Base-by-base conservation (phyloP, 2,329 filamentous ascomycete species). In the Paecilomyces fulvus region DNA sequence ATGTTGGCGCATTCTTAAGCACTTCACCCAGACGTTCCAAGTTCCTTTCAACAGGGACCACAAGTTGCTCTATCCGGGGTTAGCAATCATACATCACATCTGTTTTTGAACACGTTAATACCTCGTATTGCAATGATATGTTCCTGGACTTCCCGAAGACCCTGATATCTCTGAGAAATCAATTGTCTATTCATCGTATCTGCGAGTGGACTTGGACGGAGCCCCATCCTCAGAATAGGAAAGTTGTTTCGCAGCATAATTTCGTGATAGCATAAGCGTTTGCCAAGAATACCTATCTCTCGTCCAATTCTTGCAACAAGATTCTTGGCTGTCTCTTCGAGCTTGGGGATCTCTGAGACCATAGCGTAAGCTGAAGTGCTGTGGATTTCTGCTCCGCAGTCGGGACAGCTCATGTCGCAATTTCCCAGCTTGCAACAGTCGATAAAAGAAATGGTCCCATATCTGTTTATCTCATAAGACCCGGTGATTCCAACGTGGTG, bases 121-220 rank as follows among this genome's bases (percentile, higher is more conserved):
- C 60, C 59, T 56, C 60, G 60, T 28, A 58, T 60, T 9, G 54
- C 51, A 10, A 51, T 23, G n/a, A 68, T 61, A 2, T 56, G 30
- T 2, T 52, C 56, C 50, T 63, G 60, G 10, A 67, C 31, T 20
- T 63, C 60, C 7, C 55, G 53, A 33, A 67, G 51, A 11, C 59
- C 59, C 43, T 56, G 59, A 12, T 57, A 55, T 8, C 66, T 62
- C 11, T 59, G 55, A 30, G 59, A 56, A n/a, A 69, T 56, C 33
- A 63, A 23, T 3, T 53, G 53, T 23, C 57, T 56, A 51, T 69
- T 69, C 17, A 33, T 53, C 50, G 56, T 58, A 11, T 60, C 62
- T 20, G 62, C 57, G 11, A 69, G 53, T 3, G 66, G 66, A 55
- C 61, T 65, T 5, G 65, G 61, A 31, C 61, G 56, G 25, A 68